Percentiles rank a stretch among this genome's conserved stretches.
Evolutionary conservation across 257 asterid genomes (phyloP).

Genomic region (Nicotiana otophora): DNA sequence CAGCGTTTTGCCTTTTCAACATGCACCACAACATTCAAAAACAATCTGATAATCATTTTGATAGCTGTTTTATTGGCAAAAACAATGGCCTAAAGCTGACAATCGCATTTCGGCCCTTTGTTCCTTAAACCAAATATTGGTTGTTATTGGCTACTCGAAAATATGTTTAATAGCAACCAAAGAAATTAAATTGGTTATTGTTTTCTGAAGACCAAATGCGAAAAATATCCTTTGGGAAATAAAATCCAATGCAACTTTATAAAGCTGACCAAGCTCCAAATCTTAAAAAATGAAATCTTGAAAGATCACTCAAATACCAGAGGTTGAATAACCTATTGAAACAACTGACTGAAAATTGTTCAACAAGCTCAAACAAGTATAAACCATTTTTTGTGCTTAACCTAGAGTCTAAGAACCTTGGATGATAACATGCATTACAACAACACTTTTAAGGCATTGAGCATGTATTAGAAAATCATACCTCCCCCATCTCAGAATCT

Average conservation of each 20-base stretch:
- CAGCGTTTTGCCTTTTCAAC: neutral
- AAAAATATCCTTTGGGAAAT: neutral
- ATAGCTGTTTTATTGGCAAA: neutral
- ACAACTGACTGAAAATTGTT: neutral
- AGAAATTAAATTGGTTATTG: neutral
- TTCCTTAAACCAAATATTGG: neutral
- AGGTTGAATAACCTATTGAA: neutral
- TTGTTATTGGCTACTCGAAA: neutral
- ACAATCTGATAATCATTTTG: neutral
- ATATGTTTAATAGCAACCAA: neutral
- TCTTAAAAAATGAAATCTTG: neutral
- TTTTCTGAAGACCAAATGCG: neutral
- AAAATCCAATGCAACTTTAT: neutral
- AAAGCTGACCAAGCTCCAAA: neutral
- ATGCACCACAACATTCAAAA: neutral
- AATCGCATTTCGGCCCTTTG: neutral
- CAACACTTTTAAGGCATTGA: neutral
- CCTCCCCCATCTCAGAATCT: conserved; percentile 3
- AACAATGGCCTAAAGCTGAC: neutral
- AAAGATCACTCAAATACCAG: neutral
- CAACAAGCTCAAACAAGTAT: neutral
- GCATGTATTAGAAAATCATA: neutral
- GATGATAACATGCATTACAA: neutral
- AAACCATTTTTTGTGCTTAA: neutral
- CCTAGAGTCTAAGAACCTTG: neutral